Percentiles rank a stretch among this genome's conserved stretches.
phyloP scores from a whole-genome alignment of 169 alveolate species.

The Toxoplasma gondii region DNA sequence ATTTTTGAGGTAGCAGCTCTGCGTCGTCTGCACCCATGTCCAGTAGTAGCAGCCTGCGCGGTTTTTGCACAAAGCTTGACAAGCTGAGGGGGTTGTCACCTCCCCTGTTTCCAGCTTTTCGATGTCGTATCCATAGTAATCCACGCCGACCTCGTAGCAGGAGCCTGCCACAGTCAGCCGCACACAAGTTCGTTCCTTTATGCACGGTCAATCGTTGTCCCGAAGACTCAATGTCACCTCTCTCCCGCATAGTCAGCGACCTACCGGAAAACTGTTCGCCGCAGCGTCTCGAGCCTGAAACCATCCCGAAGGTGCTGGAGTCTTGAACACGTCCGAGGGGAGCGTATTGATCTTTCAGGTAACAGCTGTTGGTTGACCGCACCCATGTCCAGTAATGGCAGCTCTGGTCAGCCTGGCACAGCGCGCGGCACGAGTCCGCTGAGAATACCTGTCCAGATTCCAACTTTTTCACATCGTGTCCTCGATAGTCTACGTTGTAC shows the following conservation, averaged over 20 bases:
- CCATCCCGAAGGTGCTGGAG: background rate
- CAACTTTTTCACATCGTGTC: slow-evolving; percentile 23
- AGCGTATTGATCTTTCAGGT: slow-evolving; percentile 34
- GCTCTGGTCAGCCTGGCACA: background rate
- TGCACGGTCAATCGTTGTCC: no score
- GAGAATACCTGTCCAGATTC: slow-evolving; percentile 27
- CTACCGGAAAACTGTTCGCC: background rate
- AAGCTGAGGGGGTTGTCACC: background rate
- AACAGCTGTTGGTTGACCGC: slow-evolving; percentile 20
- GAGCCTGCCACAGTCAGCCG: background rate
- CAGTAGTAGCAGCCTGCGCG: background rate
- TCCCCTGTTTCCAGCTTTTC: background rate
- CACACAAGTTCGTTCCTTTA: background rate
- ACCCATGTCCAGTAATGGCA: slow-evolving; percentile 52
- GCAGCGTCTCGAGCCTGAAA: slow-evolving; percentile 35
- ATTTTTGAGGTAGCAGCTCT: background rate
- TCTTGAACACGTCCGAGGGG: slow-evolving; percentile 7
- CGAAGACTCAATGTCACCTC: no score
- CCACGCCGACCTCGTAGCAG: background rate
- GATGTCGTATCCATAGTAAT: background rate
- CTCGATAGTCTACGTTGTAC: slow-evolving; percentile 36
- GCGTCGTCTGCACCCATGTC: background rate
- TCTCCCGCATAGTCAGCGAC: background rate
- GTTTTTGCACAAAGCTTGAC: background rate
- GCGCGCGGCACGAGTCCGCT: slow-evolving; percentile 27